Percentiles rank a stretch among this genome's conserved stretches.
Conservation (phyloP, 2,329 filamentous ascomycete genomes). For the Verruconis gallopava region DNA sequence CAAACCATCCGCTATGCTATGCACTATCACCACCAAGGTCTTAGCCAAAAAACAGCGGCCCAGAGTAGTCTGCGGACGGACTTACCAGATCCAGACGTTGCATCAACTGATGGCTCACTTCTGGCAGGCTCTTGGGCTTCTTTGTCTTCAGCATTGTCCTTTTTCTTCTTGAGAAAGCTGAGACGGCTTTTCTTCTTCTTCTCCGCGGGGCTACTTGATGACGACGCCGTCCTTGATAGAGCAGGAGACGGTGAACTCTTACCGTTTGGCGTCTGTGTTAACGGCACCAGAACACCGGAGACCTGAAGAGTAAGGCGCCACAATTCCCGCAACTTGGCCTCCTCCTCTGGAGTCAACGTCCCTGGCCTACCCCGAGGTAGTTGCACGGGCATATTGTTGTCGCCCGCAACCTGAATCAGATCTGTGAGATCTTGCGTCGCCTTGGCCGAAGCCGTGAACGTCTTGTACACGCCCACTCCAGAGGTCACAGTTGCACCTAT, state of each 20-base stretch:
- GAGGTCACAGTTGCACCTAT: too few species aligned
- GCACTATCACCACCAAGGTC: too few species aligned
- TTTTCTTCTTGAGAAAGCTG: constrained; percentile 6
- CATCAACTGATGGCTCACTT: constrained; percentile 5
- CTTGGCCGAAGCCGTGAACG: too few species aligned
- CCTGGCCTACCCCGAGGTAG: constrained; percentile 60
- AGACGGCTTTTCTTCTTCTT: constrained; percentile 8
- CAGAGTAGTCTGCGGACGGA: constrained; percentile 16
- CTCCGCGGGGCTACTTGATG: constrained; percentile 1
- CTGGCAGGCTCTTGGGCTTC: not conserved
- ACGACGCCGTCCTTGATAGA: constrained; percentile 2
- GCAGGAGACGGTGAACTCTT: constrained; percentile 3
- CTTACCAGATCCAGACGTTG: constrained; percentile 6
- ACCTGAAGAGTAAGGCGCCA: constrained; percentile 69
- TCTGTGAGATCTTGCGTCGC: too few species aligned
- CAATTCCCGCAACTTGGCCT: constrained; percentile 74
- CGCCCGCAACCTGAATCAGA: too few species aligned
- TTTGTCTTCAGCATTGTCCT: constrained; percentile 2
- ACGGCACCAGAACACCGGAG: constrained; percentile 44
- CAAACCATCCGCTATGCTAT: constrained; percentile 25
- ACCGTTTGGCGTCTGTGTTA: constrained; percentile 6
- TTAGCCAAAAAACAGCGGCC: too few species aligned
- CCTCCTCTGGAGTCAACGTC: constrained; percentile 80
- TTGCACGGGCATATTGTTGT: not conserved
- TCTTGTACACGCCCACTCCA: too few species aligned